A percentile compares a stretch with the other conserved stretches of the same genome.
Evolutionary conservation across 768 basidiomycete genomes (phyloP).

Genomic region (Trametes gibbosa): DNA sequence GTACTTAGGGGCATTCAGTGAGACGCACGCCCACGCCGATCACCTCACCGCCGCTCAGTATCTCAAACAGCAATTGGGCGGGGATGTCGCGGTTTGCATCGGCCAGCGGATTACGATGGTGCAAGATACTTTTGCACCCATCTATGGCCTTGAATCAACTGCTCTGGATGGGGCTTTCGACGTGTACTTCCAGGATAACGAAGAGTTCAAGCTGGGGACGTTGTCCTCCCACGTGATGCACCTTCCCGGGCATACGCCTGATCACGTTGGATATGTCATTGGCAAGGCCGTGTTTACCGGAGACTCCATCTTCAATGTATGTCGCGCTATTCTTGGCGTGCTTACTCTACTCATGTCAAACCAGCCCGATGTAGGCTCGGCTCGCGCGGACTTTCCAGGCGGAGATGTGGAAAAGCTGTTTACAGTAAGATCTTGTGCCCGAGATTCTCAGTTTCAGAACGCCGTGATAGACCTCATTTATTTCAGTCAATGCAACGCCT

Average conservation of each 20-base stretch:
- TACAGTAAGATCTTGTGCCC: conserved; percentile 23
- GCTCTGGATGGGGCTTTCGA: conserved; percentile 32
- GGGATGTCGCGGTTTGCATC: conserved; percentile 34
- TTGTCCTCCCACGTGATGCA: conserved; percentile 33
- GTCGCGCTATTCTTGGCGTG: not conserved
- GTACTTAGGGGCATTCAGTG: conserved; percentile 18
- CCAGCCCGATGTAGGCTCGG: conserved; percentile 38
- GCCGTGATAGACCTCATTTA: not conserved
- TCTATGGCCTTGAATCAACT: conserved; percentile 31
- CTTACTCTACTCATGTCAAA: not conserved
- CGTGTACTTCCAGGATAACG: conserved; percentile 34
- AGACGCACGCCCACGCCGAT: conserved; percentile 41
- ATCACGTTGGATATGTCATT: conserved; percentile 37
- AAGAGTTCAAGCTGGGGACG: conserved; percentile 32
- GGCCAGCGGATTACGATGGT: conserved; percentile 35
- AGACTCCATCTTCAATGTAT: conserved; percentile 39
- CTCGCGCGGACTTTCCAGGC: conserved; percentile 39
- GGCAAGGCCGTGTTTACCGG: conserved; percentile 38
- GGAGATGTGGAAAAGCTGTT: conserved; percentile 36
- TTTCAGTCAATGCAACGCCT: conserved; percentile 37
- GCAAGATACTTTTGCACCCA: conserved; percentile 34
- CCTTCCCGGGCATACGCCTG: conserved; percentile 39
- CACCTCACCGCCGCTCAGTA: conserved; percentile 39
- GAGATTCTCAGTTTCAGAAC: conserved; percentile 6
- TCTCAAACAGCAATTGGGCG: conserved; percentile 30